Evolutionary conservation across 1,284 basidiomycete species (phyloP).

Genomic region (Apiotrichum laibachii): DNA sequence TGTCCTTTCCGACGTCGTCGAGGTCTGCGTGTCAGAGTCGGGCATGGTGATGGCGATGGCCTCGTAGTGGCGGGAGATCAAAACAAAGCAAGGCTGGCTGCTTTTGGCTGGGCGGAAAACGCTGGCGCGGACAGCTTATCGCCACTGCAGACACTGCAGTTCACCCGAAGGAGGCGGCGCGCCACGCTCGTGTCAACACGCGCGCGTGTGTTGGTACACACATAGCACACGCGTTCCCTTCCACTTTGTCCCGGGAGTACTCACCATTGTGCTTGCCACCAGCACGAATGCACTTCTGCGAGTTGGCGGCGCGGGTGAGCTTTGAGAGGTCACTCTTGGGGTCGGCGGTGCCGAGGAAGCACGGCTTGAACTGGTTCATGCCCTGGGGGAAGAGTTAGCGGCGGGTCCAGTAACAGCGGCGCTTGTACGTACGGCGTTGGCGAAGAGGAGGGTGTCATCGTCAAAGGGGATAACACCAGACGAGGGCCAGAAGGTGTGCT

Average conservation of each 20-base stretch:
- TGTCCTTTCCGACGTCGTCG: slow-evolving; percentile 96
- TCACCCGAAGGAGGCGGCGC: not conserved
- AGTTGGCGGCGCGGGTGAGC: slow-evolving; percentile 89
- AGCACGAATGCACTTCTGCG: slow-evolving; percentile 95
- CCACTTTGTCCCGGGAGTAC: slow-evolving; percentile 17
- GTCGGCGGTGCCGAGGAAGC: slow-evolving; percentile 95
- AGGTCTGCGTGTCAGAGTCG: slow-evolving; percentile 61
- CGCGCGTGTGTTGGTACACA: not conserved
- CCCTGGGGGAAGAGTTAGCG: slow-evolving; percentile 52
- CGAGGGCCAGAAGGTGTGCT: slow-evolving; percentile 89
- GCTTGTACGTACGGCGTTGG: slow-evolving; percentile 67
- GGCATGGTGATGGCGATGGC: too few relatives aligned
- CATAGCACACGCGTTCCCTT: not conserved
- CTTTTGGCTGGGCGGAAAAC: too few relatives aligned
- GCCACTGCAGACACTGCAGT: not conserved
- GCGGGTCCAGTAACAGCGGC: not conserved
- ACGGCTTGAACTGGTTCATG: slow-evolving; percentile 98
- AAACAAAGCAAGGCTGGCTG: too few relatives aligned
- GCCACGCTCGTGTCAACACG: not conserved
- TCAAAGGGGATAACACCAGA: slow-evolving; percentile 95
- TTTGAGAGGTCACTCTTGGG: slow-evolving; percentile 82
- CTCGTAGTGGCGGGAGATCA: too few relatives aligned
- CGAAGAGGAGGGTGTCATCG: slow-evolving; percentile 93
- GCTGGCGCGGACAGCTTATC: not conserved
- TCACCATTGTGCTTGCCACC: slow-evolving; percentile 97